Evolutionary conservation across 331 rosid genomes (phyloP).

Genomic region (Malus hybrid): DNA sequence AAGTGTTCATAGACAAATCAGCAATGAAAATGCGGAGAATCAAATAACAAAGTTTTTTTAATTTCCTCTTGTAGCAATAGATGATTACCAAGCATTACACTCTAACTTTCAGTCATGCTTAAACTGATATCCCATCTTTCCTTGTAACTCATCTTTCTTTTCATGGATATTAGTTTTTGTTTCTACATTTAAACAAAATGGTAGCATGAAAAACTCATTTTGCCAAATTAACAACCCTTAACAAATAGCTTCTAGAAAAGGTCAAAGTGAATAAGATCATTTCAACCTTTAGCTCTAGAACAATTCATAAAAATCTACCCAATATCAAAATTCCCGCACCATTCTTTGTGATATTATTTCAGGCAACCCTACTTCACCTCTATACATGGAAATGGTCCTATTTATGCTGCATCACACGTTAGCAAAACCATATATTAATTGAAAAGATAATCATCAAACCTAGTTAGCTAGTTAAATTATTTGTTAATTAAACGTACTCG

Average conservation of each 20-base stretch:
- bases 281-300: background rate
- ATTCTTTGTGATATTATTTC: background rate
- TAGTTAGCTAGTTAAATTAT: background rate
- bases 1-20: too few relatives aligned
- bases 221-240: background rate
- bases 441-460: background rate
- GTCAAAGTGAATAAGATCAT: background rate
- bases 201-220: background rate
- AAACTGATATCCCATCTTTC: background rate
- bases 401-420: slow-evolving; percentile 22
- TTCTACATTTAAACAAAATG: background rate
- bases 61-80: too few relatives aligned
- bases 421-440: background rate
- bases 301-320: too few relatives aligned
- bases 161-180: background rate
- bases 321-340: too few relatives aligned
- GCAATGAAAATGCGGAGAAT: too few relatives aligned
- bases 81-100: background rate
- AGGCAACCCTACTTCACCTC: slow-evolving; percentile 26
- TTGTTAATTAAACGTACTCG: slow-evolving; percentile 11
- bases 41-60: too few relatives aligned
- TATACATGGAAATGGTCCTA: slow-evolving; percentile 30
- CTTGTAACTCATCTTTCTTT: background rate
- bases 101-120: background rate
- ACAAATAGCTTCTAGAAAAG: background rate